Base-by-base conservation (phyloP, 176 grass and related monocot species). In the Saccharum spontaneum region DNA sequence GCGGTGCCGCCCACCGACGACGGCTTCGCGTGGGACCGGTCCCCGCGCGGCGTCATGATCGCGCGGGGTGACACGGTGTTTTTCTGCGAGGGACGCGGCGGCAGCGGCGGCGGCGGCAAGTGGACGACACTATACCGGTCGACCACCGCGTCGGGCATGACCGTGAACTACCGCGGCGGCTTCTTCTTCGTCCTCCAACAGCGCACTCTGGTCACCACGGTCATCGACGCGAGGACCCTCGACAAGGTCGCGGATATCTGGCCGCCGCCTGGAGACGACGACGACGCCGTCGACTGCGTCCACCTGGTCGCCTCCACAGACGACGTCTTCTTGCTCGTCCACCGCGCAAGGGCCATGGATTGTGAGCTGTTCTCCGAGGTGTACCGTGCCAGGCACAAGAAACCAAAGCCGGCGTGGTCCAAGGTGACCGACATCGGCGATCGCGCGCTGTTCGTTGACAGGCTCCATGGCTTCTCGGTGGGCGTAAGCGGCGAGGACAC, bases 111-210 rank as follows among this genome's bases (percentile, higher is more conserved):
- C 41, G 22, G 22, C 2, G 85, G 5, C 26, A 11, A 20, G 45
- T 87, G 85, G 85, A 44, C 2, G 46, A 71, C 71, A 20, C 36
- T 82, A 71, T 71, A 76, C 61, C 48, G 61, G 26, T 44, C 78
- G 13, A 16, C 10, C 5, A 8, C 28, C 37, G 8, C n/a, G 23
- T 87, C 71, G 45, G 3, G 11, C 3, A 81, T 87, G 85, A 87
- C 60, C 2, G 13, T 81, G 16, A 87, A 87, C 60, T 12, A 87
- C 60, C 85, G 78, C 45, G 43, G 17, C 59, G 78, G 78, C 57
- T 75, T 87, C 78, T 87, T 81, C 78, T 87, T 81, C 85, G 8
- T 87, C 10, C 17, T 87, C 24, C 60, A 87, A 5, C 44, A 10
- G 7, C 44, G 44, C 24, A 3, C 24, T 5, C 44, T 74, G 44